These are phyloP conservation scores for Hyaloscypha finlandica DNA, from an alignment of 495 filamentous ascomycete genomes.

Conservation along the genomic window DNA sequence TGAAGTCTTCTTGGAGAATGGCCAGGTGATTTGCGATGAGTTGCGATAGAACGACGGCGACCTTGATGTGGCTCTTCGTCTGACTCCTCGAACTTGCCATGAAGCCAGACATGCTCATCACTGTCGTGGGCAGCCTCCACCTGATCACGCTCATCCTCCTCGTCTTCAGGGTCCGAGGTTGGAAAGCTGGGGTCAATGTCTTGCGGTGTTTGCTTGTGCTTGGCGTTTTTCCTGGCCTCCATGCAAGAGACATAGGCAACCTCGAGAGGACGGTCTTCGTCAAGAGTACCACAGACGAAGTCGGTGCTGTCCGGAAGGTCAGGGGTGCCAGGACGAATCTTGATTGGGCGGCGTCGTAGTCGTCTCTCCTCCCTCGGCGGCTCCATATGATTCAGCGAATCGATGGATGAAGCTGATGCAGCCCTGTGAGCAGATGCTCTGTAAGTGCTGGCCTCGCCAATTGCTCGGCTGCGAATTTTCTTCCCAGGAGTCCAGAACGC, in stretches of 20 bases:
- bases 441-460: slow-evolving; percentile 36
- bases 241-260: slow-evolving; percentile 86
- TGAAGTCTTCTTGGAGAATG: slow-evolving; percentile 49
- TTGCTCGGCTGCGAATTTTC: slow-evolving; percentile 14
- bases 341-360: slow-evolving; percentile 44
- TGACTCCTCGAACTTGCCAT: slow-evolving; percentile 59
- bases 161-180: slow-evolving; percentile 86
- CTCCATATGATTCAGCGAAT: slow-evolving; percentile 52
- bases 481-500: slow-evolving; percentile 66
- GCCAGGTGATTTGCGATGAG: slow-evolving; percentile 41
- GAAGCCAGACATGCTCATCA: slow-evolving; percentile 58
- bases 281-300: slow-evolving; percentile 95
- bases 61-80: slow-evolving; percentile 37
- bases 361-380: slow-evolving; percentile 30
- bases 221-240: slow-evolving; percentile 76
- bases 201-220: slow-evolving; percentile 78
- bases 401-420: slow-evolving; percentile 64
- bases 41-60: slow-evolving; percentile 41
- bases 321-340: slow-evolving; percentile 72
- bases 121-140: slow-evolving; percentile 56
- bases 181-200: slow-evolving; percentile 98
- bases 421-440: slow-evolving; percentile 47
- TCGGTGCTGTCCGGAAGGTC: slow-evolving; percentile 95
- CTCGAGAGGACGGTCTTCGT: slow-evolving; percentile 93
- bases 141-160: slow-evolving; percentile 62